These are phyloP conservation scores for Plectosphaerella plurivora DNA, from an alignment of 2,329 filamentous ascomycete genomes.

Conservation along the genomic window DNA sequence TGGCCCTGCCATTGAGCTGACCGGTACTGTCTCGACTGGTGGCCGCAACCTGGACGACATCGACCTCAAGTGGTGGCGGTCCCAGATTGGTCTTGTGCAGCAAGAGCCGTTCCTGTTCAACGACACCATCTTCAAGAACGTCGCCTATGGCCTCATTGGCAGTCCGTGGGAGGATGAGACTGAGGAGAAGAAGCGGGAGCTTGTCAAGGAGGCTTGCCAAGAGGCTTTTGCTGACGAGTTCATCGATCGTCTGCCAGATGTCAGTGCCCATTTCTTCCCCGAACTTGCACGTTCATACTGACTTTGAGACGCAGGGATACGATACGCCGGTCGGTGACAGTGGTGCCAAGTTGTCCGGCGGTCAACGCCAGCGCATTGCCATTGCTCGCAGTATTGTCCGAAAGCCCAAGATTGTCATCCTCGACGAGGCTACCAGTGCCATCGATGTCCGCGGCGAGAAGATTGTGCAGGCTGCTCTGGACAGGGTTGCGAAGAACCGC, in stretches of 20 bases:
- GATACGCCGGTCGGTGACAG: conserved; percentile 53
- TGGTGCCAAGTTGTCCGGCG: conserved; percentile 56
- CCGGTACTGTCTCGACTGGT: conserved; percentile 10
- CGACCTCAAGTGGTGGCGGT: conserved; percentile 35
- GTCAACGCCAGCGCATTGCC: conserved; percentile 57
- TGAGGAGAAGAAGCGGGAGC: conserved; percentile 30
- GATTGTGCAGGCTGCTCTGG: conserved; percentile 30
- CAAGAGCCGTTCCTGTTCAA: conserved; percentile 54
- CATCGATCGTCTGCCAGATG: conserved; percentile 41
- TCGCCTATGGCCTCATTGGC: conserved; percentile 37
- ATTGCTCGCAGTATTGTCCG: conserved; percentile 60
- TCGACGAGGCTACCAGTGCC: conserved; percentile 60
- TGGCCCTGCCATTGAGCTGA: conserved; percentile 34
- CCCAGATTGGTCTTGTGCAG: conserved; percentile 45
- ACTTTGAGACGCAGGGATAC: conserved; percentile 32
- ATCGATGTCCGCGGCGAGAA: conserved; percentile 28
- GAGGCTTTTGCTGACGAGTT: conserved; percentile 51
- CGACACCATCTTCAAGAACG: conserved; percentile 44
- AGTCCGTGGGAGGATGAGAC: conserved; percentile 29
- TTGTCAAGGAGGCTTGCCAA: conserved; percentile 43
- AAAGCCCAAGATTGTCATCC: conserved; percentile 56
- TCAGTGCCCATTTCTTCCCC: conserved; percentile 4
- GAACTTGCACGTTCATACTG: not conserved
- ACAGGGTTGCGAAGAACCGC: conserved; percentile 10
- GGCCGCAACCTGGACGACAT: conserved; percentile 13